phyloP scores from a whole-genome alignment of 768 basidiomycete species.

The Suillus placidus region DNA sequence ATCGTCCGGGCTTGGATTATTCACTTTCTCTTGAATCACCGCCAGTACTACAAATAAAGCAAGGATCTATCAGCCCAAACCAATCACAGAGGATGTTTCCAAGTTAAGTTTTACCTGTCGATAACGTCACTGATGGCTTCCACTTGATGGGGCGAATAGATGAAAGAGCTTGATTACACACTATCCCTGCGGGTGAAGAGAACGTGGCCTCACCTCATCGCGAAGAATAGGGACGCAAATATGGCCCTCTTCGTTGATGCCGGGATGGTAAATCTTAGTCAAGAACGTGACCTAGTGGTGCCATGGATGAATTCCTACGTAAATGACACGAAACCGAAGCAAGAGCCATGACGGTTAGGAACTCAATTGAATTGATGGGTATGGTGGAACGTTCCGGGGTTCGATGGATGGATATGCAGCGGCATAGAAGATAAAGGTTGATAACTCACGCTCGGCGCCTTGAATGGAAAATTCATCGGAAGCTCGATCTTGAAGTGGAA shows the following conservation, averaged over 20 bases:
- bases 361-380: constrained; percentile 9
- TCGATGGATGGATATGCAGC: constrained; percentile 6
- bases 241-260: constrained; percentile 85
- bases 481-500: constrained; percentile 75
- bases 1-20: constrained; percentile 86
- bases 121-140: constrained; percentile 80
- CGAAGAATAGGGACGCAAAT: constrained; percentile 85
- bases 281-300: constrained; percentile 69
- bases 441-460: constrained; percentile 68
- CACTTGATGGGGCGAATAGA: constrained; percentile 50
- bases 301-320: constrained; percentile 21
- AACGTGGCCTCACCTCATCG: constrained; percentile 63
- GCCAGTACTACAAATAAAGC: constrained; percentile 55
- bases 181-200: constrained; percentile 3
- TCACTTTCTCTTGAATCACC: constrained; percentile 81
- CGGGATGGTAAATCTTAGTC: constrained; percentile 89
- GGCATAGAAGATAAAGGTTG: constrained; percentile 11
- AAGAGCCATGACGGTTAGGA: constrained; percentile 3
- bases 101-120: constrained; percentile 51
- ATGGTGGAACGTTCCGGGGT: constrained; percentile 24
- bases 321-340: constrained; percentile 12
- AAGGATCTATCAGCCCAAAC: constrained; percentile 3
- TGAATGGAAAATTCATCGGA: constrained; percentile 86
- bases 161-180: constrained; percentile 3
- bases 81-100: neutral